Evolutionary conservation across 1,139 yeast genomes (phyloP), one percentile per base, ranked within the genome.

Genomic region (Yamadazyma mexicana): DNA sequence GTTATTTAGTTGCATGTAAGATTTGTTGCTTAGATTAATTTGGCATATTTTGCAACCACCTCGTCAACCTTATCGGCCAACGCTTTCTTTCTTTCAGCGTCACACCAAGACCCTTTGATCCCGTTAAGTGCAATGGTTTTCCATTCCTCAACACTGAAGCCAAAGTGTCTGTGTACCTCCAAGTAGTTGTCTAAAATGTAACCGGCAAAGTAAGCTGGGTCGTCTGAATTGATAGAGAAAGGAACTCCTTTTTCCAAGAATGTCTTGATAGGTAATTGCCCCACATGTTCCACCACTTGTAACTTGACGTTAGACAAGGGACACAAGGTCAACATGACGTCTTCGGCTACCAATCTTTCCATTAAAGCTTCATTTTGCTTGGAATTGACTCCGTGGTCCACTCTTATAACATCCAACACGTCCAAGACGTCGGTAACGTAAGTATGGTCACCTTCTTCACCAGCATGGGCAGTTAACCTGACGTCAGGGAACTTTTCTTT

Each of bases 171-270:
- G 48, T 84, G 86, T 20, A 85, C 86, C 29, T 74, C 76, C 23
- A 74, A 55, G 60, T 84, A 86, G 58, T 86, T 86, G 52, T 86
- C 92, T 48, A 86, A 64, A 44, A 85, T 80, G 61, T 85, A 85
- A 9, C 89, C 92, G 36, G 92, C 94, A 55, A 86, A 86, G 59
- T 86, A 86, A 3, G 94, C 92, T 25, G 95, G 95, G 58, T 86
- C 95, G 58, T 86, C 94, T 1, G 89, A 82, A 58, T 86, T 86
- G 54, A 86, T 70, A 32, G 88, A 81, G 58, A 86, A 83, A 24
- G 85, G 82, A n/a, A 85, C 83, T 43, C 75, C 71, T 30, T 68
- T 66, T 6, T 82, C 83, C 36, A 86, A 60, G 48, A 83, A 78
- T 48, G 66, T 61, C 31, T 68, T 66, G 45, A 86, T 70, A 35